Evolutionary conservation across 2,329 filamentous ascomycete genomes (phyloP), one percentile per base, ranked within the genome.

Genomic region (Penicillium frequentans): DNA sequence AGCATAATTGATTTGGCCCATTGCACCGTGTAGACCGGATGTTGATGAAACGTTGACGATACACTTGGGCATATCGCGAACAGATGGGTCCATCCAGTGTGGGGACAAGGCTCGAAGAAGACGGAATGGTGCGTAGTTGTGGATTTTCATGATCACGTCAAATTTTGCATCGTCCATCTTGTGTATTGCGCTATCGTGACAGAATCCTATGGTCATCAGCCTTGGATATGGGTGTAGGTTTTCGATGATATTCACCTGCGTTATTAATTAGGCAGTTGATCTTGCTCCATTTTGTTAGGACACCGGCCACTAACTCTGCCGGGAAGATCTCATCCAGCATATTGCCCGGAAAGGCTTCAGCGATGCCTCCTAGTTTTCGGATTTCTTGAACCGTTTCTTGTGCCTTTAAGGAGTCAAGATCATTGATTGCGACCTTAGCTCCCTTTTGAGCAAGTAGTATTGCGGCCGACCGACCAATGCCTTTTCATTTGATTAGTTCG

Each of bases 1-100:
- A 21, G 80, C 74, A 64, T 82, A 82, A 73, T 83, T 83, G 54
- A 79, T 79, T 65, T 84, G 81, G 13, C 81, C 81, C 5, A 80
- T 79, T 52, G 82, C 81, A 33, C 81, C 81, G 64, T 83, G 74
- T 8, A 82, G 62, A n/a, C 81, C 81, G 10, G 75, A 79, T 3
- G 81, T 83, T 16, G 75, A 79, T 45, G 77, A 81, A 67, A 83
- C 81, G 69, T 82, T 82, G 71, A 83, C 77, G 58, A 83, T 78
- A 3, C 77, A 46, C 39, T 61, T 63, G 19, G 55, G 60, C 54
- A 59, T 55, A 2, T 55, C 45, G 1, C 19, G 33, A 24, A 35
- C 27, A 26, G 24, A 14, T 9, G 58, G 74, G 58, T 78, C 77
- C 42, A 81, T 76, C 70, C 82, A 83, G 69, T 81, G 82, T 13